These are phyloP conservation scores for Tolypocladium guangdongense DNA, from an alignment of 2,329 filamentous ascomycete species.

Conservation along the genomic window DNA sequence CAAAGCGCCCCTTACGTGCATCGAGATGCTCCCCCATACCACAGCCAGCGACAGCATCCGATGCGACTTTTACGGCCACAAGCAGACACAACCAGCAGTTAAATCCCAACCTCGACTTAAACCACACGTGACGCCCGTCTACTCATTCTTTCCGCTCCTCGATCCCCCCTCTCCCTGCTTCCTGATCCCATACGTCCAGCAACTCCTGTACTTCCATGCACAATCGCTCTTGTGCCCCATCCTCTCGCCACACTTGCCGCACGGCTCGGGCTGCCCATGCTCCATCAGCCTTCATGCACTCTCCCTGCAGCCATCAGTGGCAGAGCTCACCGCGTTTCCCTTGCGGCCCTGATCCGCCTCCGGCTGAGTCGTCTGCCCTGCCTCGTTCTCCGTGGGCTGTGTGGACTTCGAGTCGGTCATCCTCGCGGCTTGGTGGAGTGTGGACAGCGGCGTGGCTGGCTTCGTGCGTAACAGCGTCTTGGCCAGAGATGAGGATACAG, in stretches of 20 bases:
- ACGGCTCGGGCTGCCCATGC: background rate
- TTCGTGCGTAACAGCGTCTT: background rate
- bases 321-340: background rate
- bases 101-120: background rate
- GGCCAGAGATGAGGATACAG: background rate
- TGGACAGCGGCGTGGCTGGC: background rate
- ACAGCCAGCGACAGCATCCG: too few species aligned
- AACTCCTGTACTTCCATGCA: background rate
- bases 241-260: background rate
- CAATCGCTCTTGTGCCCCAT: background rate
- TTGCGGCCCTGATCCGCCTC: background rate
- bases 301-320: background rate
- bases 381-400: background rate
- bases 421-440: background rate
- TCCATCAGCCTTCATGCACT: background rate
- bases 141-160: background rate
- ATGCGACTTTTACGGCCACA: background rate
- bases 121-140: background rate
- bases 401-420: background rate
- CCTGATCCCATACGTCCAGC: background rate
- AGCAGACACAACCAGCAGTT: too few species aligned
- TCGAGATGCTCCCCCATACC: background rate
- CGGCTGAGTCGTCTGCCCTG: background rate
- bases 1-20: background rate
- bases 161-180: background rate